Evolutionary conservation across 2,329 filamentous ascomycete genomes (phyloP).

Genomic region (Diaporthe ampelina): DNA sequence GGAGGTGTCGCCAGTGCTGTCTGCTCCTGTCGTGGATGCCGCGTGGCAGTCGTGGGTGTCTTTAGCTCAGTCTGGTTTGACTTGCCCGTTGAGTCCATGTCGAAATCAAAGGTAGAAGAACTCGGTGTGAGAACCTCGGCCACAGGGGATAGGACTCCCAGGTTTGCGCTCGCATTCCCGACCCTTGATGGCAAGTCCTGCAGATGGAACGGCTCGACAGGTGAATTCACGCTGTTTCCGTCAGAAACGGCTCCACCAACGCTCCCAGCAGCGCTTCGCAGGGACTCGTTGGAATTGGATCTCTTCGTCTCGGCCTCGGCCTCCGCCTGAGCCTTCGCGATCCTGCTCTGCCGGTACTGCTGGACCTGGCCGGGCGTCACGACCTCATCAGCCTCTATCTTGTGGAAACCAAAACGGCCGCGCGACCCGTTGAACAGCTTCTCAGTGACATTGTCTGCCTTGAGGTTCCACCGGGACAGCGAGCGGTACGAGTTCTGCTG

Average conservation of each 20-base stretch:
- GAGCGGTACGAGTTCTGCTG: conserved; percentile 38
- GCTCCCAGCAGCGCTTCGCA: conserved; percentile 50
- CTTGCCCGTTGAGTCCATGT: conserved; percentile 41
- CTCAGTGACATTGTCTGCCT: conserved; percentile 68
- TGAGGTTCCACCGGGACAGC: conserved; percentile 64
- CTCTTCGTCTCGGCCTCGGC: conserved; percentile 44
- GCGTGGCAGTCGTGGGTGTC: conserved; percentile 34
- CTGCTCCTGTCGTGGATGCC: conserved; percentile 37
- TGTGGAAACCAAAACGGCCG: conserved; percentile 40
- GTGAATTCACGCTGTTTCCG: conserved; percentile 49
- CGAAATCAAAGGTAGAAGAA: conserved; percentile 44
- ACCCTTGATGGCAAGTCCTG: conserved; percentile 61
- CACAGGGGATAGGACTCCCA: conserved; percentile 47
- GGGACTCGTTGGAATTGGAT: conserved; percentile 49
- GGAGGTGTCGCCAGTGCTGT: conserved; percentile 39
- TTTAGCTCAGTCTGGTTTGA: conserved; percentile 25
- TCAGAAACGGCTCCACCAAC: conserved; percentile 19
- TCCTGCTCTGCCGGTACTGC: conserved; percentile 57
- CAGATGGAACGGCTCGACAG: conserved; percentile 64
- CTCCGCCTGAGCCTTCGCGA: conserved; percentile 50
- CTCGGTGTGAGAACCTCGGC: conserved; percentile 48
- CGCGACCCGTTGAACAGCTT: conserved; percentile 65
- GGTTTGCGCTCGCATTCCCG: conserved; percentile 54
- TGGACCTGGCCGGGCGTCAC: conserved; percentile 67
- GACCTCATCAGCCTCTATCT: conserved; percentile 72